Evolutionary conservation across 768 basidiomycete species (phyloP), one percentile per base, ranked within the genome.

Genomic region (Rhodotorula taiwanensis): DNA sequence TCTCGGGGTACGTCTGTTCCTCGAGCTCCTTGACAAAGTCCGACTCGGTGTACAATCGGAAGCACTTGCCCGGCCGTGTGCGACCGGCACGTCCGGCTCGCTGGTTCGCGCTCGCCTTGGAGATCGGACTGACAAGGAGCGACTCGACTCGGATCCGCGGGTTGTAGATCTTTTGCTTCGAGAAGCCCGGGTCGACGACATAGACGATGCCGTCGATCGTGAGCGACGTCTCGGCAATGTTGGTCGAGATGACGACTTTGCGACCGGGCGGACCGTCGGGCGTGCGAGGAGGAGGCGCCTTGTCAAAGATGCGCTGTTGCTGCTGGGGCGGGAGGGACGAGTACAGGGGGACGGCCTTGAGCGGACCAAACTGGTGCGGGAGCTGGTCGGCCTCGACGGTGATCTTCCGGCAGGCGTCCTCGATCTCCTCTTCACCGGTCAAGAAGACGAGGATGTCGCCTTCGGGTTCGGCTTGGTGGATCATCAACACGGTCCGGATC

Each of bases 201-300:
- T 98, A 99, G n/a, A 99, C 93, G 72, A 99, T 97, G 27, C 94
- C 94, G 70, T 99, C 94, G 61, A 99, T 98, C 5, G 94, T 99
- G 47, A 98, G 78, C 4, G 91, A 94, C 3, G 94, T 98, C 77
- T 99, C 94, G 5, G 95, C 95, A 61, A 98, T 91, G 74, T 98
- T 99, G 33, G 94, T 99, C 14, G 92, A 89, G 1, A 99, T 80
- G 36, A 99, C 88, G 48, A 98, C 83, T 75, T 99, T 99, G 62
- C 94, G 83, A 0, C 94, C 94, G 0, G 87, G 85, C 0, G 90
- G 86, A 2, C 90, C 86, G 53, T 79, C 84, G 0, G 82, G 75
- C 0, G 76, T 79, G 5, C 80, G 78, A 0, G 90, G 75, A 7
- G 79, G 69, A 13, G 94, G 94, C 2, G 93, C 79, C 0, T 89